phyloP scores from a whole-genome alignment of 1,284 basidiomycete genomes.

The Tilletiaria anomala region DNA sequence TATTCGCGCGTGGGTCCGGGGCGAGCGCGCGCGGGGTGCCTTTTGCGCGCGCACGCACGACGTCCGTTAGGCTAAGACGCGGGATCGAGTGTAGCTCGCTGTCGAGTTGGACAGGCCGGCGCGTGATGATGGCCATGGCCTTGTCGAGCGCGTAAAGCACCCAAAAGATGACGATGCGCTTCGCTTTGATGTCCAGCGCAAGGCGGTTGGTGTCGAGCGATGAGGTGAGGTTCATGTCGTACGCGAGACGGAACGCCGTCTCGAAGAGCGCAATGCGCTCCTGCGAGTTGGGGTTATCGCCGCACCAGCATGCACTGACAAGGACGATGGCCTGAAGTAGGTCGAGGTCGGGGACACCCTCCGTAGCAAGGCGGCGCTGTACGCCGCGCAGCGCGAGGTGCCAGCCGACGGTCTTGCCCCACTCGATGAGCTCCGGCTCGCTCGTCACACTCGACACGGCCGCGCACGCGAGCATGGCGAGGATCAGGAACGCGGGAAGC shows the following conservation, averaged over 20 bases:
- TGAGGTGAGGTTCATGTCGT: slow-evolving; percentile 1
- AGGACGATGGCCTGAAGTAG: slow-evolving; percentile 5
- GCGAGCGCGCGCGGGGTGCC: background rate
- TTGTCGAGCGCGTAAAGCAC: no score
- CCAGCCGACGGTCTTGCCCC: slow-evolving; percentile 3
- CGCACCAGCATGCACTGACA: slow-evolving; percentile 1
- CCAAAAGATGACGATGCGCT: slow-evolving; percentile 4
- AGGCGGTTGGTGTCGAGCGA: background rate
- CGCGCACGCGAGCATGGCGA: slow-evolving; percentile 1
- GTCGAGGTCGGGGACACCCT: background rate
- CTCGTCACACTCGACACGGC: background rate
- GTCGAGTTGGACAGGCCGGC: background rate
- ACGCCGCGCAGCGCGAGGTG: slow-evolving; percentile 1
- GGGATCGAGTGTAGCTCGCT: background rate
- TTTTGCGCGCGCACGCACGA: background rate
- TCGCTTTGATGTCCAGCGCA: background rate
- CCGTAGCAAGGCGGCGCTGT: background rate
- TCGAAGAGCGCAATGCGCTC: slow-evolving; percentile 3
- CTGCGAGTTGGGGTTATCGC: background rate
- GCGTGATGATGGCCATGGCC: no score
- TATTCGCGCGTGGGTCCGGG: background rate
- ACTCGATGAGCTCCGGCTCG: slow-evolving; percentile 3
- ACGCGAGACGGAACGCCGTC: slow-evolving; percentile 1
- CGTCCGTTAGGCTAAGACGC: background rate
- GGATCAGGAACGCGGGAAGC: slow-evolving; percentile 2